phyloP scores from a whole-genome alignment of 2,329 filamentous ascomycete species.

The Pestalotiopsis fici region DNA sequence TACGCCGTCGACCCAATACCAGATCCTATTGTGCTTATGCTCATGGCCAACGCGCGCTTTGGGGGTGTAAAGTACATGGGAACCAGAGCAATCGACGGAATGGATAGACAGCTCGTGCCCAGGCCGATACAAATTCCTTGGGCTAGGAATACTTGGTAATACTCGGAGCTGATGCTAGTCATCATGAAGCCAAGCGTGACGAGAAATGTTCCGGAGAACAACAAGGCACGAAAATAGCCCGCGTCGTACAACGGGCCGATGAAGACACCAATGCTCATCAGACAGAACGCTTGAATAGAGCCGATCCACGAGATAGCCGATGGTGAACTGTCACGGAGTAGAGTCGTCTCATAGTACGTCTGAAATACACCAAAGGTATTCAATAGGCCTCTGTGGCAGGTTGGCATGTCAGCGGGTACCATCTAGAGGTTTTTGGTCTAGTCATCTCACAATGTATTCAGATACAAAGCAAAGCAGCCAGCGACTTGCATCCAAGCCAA shows the following conservation, averaged over 20 bases:
- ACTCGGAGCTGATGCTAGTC: constrained; percentile 4
- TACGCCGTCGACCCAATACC: neutral
- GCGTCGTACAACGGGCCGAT: constrained; percentile 31
- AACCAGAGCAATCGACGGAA: constrained; percentile 4
- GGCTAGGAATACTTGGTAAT: constrained; percentile 4
- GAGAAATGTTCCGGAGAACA: constrained; percentile 22
- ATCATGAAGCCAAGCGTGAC: constrained; percentile 11
- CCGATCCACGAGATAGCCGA: constrained; percentile 30
- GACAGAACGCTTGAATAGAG: constrained; percentile 30
- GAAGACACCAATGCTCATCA: constrained; percentile 28
- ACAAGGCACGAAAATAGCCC: constrained; percentile 25
- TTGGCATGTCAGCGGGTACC: neutral
- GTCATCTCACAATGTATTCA: neutral
- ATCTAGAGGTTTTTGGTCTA: neutral
- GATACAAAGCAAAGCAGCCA: constrained; percentile 3
- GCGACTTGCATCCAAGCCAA: constrained; percentile 26
- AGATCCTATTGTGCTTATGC: neutral
- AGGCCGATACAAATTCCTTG: constrained; percentile 4
- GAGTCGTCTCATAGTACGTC: constrained; percentile 24
- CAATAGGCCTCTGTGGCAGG: constrained; percentile 17
- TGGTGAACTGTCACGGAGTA: constrained; percentile 15
- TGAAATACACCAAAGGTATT: constrained; percentile 31
- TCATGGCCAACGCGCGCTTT: neutral
- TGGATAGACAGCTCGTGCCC: constrained; percentile 4
- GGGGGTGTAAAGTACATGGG: constrained; percentile 6